Conservation (phyloP, 2,329 filamentous ascomycete genomes). For the Claviceps sorghi region DNA sequence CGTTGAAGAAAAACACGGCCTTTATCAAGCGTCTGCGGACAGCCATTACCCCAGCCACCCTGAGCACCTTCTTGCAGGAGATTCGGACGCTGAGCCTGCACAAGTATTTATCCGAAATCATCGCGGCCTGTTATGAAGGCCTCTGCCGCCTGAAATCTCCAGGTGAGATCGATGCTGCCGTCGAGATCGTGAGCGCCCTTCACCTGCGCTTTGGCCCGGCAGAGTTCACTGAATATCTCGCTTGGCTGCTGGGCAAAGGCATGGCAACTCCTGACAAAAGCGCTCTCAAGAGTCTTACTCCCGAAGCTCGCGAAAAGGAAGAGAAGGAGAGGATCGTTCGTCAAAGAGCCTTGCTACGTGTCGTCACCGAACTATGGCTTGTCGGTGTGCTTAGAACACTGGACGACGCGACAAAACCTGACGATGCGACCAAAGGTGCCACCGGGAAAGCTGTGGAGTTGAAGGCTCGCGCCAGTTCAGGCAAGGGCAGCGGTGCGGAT, state of each 20-base stretch:
- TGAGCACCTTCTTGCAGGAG: constrained; percentile 75
- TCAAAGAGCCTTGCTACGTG: constrained; percentile 71
- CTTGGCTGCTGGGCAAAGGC: constrained; percentile 82
- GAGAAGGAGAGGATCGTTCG: constrained; percentile 84
- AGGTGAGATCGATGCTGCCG: constrained; percentile 79
- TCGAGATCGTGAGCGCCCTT: constrained; percentile 87
- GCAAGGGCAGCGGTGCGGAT: constrained; percentile 54
- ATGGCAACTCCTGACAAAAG: constrained; percentile 83
- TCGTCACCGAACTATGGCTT: constrained; percentile 93
- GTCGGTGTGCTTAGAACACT: constrained; percentile 76
- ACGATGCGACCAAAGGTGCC: constrained; percentile 47
- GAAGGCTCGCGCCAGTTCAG: constrained; percentile 38
- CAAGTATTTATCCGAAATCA: constrained; percentile 95
- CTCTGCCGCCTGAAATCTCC: constrained; percentile 82
- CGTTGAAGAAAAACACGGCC: constrained; percentile 93
- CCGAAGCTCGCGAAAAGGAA: constrained; percentile 80
- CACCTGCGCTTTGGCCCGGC: constrained; percentile 85
- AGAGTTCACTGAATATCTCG: constrained; percentile 83
- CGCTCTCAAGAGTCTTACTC: constrained; percentile 59
- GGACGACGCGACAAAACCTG: constrained; percentile 47
- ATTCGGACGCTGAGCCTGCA: constrained; percentile 80
- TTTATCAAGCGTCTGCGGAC: constrained; percentile 95
- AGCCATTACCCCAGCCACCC: constrained; percentile 64
- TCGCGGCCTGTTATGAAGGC: constrained; percentile 89
- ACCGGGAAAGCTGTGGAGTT: constrained; percentile 47